Evolutionary conservation across 768 basidiomycete genomes (phyloP), one percentile per base, ranked within the genome.

Genomic region (Suillus subalutaceus): DNA sequence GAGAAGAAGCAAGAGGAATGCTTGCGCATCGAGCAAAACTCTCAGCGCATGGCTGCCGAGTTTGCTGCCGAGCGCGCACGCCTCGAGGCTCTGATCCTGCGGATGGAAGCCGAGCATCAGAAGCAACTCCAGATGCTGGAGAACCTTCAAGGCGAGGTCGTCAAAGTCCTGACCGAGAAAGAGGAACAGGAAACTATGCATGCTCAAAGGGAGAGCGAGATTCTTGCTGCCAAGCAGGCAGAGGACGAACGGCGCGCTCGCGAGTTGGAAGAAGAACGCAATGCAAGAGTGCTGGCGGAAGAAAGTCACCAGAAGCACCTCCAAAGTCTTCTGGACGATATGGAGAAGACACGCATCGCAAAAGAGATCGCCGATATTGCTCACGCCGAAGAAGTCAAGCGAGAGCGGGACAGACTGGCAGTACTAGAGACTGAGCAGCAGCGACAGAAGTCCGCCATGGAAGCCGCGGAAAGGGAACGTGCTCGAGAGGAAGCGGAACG

Each of bases 1-100:
- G 76, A 74, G 66, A 82, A 74, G 60, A 78, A 84, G 37, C 78
- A 82, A 67, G 70, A 73, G 23, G 83, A 84, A 63, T 82, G 85
- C 65, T 69, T 72, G 16, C 75, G 81, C 40, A 77, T 84, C 35
- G 79, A 80, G 57, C 67, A 62, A 32, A 81, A 85, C 44, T 75
- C 82, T 2, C 68, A 76, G 53, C 80, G 75, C 20, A 75, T 85
- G 69, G 80, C 75, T 0, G 73, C 79, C 12, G 76, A 79, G 41
- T 84, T 81, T 65, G 62, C 67, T 57, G 74, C 75, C 40, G 81
- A 84, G 68, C 80, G 79, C 61, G 66, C 67, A 43, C 70, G 77
- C 41, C 76, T 79, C 5, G 72, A 76, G 62, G 73, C 74, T 9
- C 68, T 2, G 69, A 75, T 78, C 40, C 65, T 60, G 7, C 58